These are phyloP conservation scores for Lablab purpureus DNA, from an alignment of 306 rosid species.

Conservation along the genomic window DNA sequence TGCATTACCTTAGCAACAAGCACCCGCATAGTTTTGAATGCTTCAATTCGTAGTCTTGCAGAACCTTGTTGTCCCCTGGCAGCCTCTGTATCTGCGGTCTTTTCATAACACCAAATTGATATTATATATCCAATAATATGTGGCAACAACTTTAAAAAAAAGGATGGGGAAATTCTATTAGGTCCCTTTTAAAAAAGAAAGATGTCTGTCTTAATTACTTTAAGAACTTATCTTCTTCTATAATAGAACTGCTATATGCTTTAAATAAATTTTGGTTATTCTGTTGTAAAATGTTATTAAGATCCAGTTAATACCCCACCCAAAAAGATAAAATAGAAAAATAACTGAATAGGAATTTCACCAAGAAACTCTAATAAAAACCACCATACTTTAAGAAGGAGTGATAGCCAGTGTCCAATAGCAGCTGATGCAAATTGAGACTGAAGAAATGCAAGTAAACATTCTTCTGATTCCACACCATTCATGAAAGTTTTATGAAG, in stretches of 20 bases:
- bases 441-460: constrained; percentile 80
- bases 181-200: constrained; percentile 26
- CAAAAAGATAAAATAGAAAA: not conserved
- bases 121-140: constrained; percentile 27
- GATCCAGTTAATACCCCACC: not conserved
- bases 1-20: constrained; percentile 85
- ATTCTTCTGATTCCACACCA: constrained; percentile 67
- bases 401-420: constrained; percentile 96
- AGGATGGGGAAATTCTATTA: not conserved
- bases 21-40: constrained; percentile 75
- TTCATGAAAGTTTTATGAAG: constrained; percentile 45
- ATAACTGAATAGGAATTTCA: constrained; percentile 25
- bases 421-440: constrained; percentile 84
- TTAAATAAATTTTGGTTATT: constrained; percentile 30
- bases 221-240: constrained; percentile 25
- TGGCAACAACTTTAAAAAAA: constrained; percentile 38
- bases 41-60: constrained; percentile 77
- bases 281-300: constrained; percentile 15
- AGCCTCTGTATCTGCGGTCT: constrained; percentile 95
- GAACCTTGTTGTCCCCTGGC: constrained; percentile 88
- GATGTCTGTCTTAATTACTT: constrained; percentile 31
- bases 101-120: constrained; percentile 48
- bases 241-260: constrained; percentile 32
- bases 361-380: constrained; percentile 27
- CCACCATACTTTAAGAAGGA: constrained; percentile 82